Conservation (phyloP, 768 basidiomycete species). For the Pleurotus salmoneostramineus region DNA sequence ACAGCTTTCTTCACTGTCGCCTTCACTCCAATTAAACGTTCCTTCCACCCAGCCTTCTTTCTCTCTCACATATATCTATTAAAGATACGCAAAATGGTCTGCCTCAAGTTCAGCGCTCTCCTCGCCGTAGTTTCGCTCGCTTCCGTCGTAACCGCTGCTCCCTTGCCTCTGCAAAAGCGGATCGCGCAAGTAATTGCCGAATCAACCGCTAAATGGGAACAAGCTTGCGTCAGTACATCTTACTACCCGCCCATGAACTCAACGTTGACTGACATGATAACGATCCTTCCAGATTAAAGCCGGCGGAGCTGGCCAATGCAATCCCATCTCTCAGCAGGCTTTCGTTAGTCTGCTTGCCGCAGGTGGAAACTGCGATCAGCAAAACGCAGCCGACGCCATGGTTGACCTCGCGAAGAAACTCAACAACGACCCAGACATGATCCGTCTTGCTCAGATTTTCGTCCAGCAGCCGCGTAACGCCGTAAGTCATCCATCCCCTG, state of each 20-base stretch:
- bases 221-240: constrained; percentile 43
- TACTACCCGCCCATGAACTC: neutral
- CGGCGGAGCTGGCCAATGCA: constrained; percentile 45
- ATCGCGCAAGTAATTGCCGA: constrained; percentile 46
- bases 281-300: constrained; percentile 29
- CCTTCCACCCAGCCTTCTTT: neutral
- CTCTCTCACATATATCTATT: neutral
- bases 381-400: constrained; percentile 46
- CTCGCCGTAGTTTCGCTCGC: constrained; percentile 21
- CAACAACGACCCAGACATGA: constrained; percentile 38
- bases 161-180: constrained; percentile 37
- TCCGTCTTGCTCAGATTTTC: constrained; percentile 41
- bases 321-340: constrained; percentile 37
- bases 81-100: neutral
- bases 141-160: constrained; percentile 21
- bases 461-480: constrained; percentile 49
- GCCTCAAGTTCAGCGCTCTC: constrained; percentile 17
- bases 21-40: neutral
- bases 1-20: too few relatives aligned
- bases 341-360: constrained; percentile 46
- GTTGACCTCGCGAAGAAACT: constrained; percentile 41
- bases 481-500: constrained; percentile 16
- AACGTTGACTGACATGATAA: neutral
- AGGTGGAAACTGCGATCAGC: constrained; percentile 38
- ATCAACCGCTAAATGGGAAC: constrained; percentile 45